Evolutionary conservation across 148 eudicot genomes (phyloP).

Genomic region (Camellia granthamiana): DNA sequence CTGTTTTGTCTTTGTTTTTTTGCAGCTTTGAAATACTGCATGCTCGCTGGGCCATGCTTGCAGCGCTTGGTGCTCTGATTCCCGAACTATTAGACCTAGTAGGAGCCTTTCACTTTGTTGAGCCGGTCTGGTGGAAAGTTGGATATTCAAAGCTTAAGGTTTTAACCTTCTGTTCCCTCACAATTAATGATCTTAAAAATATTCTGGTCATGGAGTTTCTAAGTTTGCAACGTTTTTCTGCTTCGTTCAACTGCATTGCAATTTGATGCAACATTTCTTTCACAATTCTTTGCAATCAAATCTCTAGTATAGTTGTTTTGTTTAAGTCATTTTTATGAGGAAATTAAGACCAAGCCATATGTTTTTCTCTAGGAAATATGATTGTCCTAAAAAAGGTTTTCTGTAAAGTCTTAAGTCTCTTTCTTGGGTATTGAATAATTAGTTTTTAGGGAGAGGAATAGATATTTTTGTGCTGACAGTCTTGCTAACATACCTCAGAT

Average conservation of each 20-base stretch:
- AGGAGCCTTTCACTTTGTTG: conserved; percentile 82
- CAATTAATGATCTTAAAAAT: background rate
- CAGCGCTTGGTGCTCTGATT: conserved; percentile 89
- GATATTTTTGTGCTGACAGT: background rate
- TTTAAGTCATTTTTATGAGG: background rate
- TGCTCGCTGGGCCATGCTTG: conserved; percentile 99
- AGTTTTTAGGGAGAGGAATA: background rate
- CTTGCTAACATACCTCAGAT: background rate
- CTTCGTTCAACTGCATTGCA: background rate
- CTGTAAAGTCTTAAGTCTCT: background rate
- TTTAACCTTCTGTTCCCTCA: conserved; percentile 15
- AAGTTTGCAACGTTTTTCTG: background rate
- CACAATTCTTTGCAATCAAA: background rate
- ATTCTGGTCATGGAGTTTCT: background rate
- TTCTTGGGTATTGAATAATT: background rate
- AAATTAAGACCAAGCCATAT: background rate
- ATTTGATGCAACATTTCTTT: conserved; percentile 8
- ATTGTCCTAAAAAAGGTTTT: background rate
- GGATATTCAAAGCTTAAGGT: conserved; percentile 98
- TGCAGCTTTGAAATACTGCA: conserved; percentile 94
- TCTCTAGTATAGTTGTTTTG: background rate
- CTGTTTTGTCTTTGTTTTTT: background rate
- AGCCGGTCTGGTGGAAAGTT: conserved; percentile 99
- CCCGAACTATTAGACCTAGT: conserved; percentile 73
- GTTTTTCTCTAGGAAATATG: background rate